Percentiles rank a stretch among this genome's conserved stretches.
Conservation (phyloP, 2,329 filamentous ascomycete species). For the Ophiostoma sp. region DNA sequence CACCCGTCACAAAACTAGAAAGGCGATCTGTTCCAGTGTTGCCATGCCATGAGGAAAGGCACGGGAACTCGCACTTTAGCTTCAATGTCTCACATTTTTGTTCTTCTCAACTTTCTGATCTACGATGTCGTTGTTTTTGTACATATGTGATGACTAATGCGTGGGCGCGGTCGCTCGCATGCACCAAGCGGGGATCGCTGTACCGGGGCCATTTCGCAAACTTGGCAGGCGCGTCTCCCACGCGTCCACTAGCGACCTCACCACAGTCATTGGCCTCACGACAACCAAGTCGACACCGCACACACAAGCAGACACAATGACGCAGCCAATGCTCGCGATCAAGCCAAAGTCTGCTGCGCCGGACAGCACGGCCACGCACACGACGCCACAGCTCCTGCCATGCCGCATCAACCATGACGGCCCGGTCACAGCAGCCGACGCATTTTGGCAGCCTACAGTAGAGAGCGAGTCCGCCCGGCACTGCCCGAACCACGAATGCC, state of each 20-base stretch:
- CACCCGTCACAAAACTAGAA: neutral
- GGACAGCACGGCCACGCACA: slow-evolving; percentile 32
- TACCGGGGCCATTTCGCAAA: slow-evolving; percentile 4
- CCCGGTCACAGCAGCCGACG: slow-evolving; percentile 54
- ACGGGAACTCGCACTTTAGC: no score
- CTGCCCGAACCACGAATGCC: neutral
- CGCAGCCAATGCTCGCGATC: slow-evolving; percentile 41
- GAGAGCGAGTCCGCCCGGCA: slow-evolving; percentile 3
- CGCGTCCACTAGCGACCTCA: slow-evolving; percentile 1
- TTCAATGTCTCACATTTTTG: no score
- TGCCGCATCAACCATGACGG: slow-evolving; percentile 77
- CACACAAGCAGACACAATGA: slow-evolving; percentile 32
- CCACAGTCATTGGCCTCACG: neutral
- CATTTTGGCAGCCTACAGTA: slow-evolving; percentile 63
- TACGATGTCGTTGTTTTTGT: neutral
- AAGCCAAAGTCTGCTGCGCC: slow-evolving; percentile 24
- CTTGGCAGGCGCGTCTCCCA: slow-evolving; percentile 1
- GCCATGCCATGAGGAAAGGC: no score
- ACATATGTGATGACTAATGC: neutral
- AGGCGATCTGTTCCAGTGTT: neutral
- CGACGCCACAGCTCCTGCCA: slow-evolving; percentile 67
- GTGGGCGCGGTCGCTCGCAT: neutral
- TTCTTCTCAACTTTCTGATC: neutral
- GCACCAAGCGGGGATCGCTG: neutral
- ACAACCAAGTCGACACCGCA: neutral